Conservation (phyloP, 441 rosid species). For the Erodium moschatum region DNA sequence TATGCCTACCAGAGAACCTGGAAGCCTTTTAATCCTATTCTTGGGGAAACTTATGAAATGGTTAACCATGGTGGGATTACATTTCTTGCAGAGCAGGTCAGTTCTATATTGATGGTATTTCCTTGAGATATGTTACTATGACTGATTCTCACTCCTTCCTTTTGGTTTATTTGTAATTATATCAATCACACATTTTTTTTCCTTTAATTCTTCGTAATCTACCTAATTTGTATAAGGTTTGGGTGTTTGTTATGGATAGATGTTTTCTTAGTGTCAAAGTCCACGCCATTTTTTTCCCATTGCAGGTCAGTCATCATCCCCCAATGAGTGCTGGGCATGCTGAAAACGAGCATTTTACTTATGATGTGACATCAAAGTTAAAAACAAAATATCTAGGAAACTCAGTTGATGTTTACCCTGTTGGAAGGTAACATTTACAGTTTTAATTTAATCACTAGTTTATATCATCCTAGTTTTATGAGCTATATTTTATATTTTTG, state of each 20-base stretch:
- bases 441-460: not conserved
- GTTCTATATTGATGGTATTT: slow-evolving; percentile 11
- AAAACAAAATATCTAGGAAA: slow-evolving; percentile 88
- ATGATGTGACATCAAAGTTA: slow-evolving; percentile 81
- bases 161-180: not conserved
- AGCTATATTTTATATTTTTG: not conserved
- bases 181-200: not conserved
- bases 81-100: slow-evolving; percentile 82
- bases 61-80: slow-evolving; percentile 64
- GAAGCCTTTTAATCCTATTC: slow-evolving; percentile 97
- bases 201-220: not conserved
- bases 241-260: not conserved
- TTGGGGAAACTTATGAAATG: slow-evolving; percentile 96
- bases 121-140: not conserved
- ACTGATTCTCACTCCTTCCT: not conserved
- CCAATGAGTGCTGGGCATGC: slow-evolving; percentile 96
- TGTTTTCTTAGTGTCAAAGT: not conserved
- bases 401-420: slow-evolving; percentile 83
- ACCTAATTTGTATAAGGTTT: not conserved
- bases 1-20: slow-evolving; percentile 79
- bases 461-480: not conserved
- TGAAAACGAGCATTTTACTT: slow-evolving; percentile 86
- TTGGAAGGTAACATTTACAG: slow-evolving; percentile 61
- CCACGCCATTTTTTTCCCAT: slow-evolving; percentile 3
- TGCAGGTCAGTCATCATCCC: slow-evolving; percentile 94